Evolutionary conservation across 2,329 filamentous ascomycete genomes (phyloP).

Genomic region (Xylariaceae sp.): DNA sequence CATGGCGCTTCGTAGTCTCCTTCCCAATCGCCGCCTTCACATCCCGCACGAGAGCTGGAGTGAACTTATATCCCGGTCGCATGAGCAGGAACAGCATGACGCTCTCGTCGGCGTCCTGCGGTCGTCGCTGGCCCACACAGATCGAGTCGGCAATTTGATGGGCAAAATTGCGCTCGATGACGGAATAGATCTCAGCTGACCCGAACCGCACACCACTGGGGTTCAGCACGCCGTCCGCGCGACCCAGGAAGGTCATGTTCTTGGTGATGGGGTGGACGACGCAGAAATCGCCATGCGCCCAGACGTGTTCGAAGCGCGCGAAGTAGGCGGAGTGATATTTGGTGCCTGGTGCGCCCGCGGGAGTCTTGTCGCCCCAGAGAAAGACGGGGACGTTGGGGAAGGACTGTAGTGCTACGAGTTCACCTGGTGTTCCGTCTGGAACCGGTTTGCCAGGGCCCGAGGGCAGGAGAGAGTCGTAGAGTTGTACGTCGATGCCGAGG

Average conservation of each 20-base stretch:
- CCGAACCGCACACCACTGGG: constrained; percentile 75
- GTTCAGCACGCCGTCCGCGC: constrained; percentile 75
- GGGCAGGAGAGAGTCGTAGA: constrained; percentile 60
- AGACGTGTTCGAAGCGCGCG: constrained; percentile 59
- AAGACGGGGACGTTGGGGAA: constrained; percentile 73
- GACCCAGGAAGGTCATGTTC: constrained; percentile 60
- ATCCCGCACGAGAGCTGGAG: constrained; percentile 46
- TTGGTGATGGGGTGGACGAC: constrained; percentile 63
- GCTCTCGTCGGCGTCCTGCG: constrained; percentile 48
- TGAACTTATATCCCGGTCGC: constrained; percentile 53
- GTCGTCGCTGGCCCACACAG: constrained; percentile 71
- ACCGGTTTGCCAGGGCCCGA: constrained; percentile 41
- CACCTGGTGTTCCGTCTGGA: constrained; percentile 60
- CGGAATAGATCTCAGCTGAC: constrained; percentile 72
- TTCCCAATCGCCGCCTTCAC: constrained; percentile 61
- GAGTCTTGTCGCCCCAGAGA: constrained; percentile 53
- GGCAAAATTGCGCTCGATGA: constrained; percentile 62
- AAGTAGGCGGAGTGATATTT: constrained; percentile 60
- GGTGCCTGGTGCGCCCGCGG: constrained; percentile 42
- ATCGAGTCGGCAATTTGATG: constrained; percentile 63
- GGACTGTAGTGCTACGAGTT: constrained; percentile 63
- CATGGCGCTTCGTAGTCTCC: constrained; percentile 66
- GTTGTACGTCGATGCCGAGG: constrained; percentile 46
- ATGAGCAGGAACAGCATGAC: constrained; percentile 54
- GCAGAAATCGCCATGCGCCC: constrained; percentile 81